phyloP scores from a whole-genome alignment of 768 basidiomycete genomes.

The Lyophyllum decastes region DNA sequence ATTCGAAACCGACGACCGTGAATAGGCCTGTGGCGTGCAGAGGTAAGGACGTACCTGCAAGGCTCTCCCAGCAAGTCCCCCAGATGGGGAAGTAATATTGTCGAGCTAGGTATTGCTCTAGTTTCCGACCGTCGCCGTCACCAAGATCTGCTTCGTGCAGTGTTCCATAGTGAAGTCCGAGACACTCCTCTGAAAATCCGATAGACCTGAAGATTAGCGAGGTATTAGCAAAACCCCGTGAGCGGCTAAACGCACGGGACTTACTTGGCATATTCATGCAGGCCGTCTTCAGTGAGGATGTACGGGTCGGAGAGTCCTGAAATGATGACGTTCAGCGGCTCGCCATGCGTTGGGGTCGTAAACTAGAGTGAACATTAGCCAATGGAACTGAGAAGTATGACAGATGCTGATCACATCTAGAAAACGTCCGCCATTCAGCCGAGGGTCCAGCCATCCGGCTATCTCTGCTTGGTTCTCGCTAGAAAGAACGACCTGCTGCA shows the following conservation, averaged over 20 bases:
- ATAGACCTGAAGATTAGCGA: constrained; percentile 52
- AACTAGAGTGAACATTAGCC: constrained; percentile 43
- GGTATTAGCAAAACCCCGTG: neutral
- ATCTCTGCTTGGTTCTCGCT: neutral
- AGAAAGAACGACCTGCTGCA: constrained; percentile 11
- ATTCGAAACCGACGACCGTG: constrained; percentile 2
- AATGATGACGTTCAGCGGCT: constrained; percentile 85
- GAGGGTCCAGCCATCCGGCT: constrained; percentile 65
- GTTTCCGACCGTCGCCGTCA: constrained; percentile 73
- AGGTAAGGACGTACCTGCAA: constrained; percentile 48
- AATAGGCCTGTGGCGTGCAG: neutral
- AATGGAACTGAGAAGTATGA: neutral
- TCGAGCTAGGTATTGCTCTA: constrained; percentile 71
- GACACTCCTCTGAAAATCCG: constrained; percentile 81
- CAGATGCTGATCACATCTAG: constrained; percentile 61
- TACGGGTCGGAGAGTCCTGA: constrained; percentile 79
- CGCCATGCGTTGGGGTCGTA: constrained; percentile 65
- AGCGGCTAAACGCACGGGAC: constrained; percentile 1
- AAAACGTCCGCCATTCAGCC: constrained; percentile 69
- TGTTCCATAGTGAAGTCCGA: constrained; percentile 76
- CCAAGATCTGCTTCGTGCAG: constrained; percentile 82
- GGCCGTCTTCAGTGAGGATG: constrained; percentile 73
- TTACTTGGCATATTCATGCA: constrained; percentile 70
- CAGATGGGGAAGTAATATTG: constrained; percentile 77
- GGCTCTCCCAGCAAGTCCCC: constrained; percentile 89